These are phyloP conservation scores for Syzygium aromaticum DNA, from an alignment of 345 rosid genomes.

Conservation along the genomic window DNA sequence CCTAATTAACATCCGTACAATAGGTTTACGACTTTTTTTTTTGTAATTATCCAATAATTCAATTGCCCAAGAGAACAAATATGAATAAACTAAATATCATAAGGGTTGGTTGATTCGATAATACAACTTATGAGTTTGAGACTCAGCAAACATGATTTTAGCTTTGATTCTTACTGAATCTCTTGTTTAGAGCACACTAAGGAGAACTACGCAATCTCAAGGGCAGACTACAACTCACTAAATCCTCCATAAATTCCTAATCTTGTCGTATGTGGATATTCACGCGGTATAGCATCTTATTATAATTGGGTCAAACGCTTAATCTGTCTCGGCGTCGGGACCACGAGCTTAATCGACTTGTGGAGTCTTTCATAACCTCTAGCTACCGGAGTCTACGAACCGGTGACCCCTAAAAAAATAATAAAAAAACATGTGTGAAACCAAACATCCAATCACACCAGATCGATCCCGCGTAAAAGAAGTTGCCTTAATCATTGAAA, in stretches of 20 bases:
- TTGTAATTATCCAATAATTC: neutral
- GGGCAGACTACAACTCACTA: neutral
- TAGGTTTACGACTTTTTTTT: no score
- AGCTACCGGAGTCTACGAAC: neutral
- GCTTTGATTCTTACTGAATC: neutral
- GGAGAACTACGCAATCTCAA: neutral
- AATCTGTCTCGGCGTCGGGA: neutral
- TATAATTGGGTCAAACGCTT: no score
- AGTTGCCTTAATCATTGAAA: neutral
- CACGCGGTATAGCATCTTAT: neutral
- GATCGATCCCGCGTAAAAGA: neutral
- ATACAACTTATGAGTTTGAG: neutral
- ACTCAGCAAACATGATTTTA: neutral
- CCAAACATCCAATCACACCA: neutral
- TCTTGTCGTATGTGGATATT: neutral
- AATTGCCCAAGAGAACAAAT: neutral
- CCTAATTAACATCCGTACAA: rapidly evolving
- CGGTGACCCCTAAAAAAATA: neutral
- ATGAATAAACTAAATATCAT: neutral
- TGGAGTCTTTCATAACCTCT: neutral
- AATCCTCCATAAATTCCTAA: neutral
- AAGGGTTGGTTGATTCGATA: neutral
- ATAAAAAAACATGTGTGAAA: neutral
- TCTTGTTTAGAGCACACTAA: neutral
- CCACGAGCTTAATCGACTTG: neutral